These are phyloP conservation scores for Podospora pseudocomata DNA, from an alignment of 495 filamentous ascomycete species.

Conservation along the genomic window DNA sequence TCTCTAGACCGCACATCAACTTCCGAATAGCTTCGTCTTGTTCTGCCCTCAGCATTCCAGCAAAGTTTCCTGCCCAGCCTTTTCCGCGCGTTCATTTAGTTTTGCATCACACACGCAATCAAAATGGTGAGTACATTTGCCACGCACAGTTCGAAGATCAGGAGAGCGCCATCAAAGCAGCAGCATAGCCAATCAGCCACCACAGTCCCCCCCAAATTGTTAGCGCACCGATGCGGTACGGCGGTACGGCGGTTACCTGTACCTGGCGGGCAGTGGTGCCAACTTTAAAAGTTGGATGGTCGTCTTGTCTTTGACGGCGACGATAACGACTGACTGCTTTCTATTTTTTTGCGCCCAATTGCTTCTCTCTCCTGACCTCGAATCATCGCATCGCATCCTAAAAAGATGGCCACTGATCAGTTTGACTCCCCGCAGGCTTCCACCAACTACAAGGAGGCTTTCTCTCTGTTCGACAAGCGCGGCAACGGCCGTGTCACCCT, in stretches of 20 bases:
- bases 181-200: constrained; percentile 14
- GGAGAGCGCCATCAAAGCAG: constrained; percentile 19
- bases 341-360: not conserved
- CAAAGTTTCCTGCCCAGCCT: not conserved
- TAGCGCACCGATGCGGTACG: constrained; percentile 22
- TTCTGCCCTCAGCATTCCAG: not conserved
- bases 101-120: not conserved
- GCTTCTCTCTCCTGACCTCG: not conserved
- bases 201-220: constrained; percentile 21
- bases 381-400: constrained; percentile 13
- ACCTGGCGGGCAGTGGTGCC: constrained; percentile 8
- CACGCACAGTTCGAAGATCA: constrained; percentile 27
- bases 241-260: constrained; percentile 5
- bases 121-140: constrained; percentile 23
- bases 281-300: constrained; percentile 4
- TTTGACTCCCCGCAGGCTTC: constrained; percentile 65
- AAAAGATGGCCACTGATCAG: constrained; percentile 47
- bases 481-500: constrained; percentile 84
- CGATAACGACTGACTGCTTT: not conserved
- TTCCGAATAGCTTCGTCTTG: constrained; percentile 23
- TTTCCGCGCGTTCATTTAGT: not conserved
- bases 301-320: not conserved
- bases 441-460: constrained; percentile 99
- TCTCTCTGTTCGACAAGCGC: constrained; percentile 98
- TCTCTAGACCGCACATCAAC: constrained; percentile 27